Percentiles rank a stretch among this genome's conserved stretches.
These are phyloP conservation scores for Powellomyces hirtus DNA, from an alignment of 192 early-diverging fungal species.

Conservation along the genomic window DNA sequence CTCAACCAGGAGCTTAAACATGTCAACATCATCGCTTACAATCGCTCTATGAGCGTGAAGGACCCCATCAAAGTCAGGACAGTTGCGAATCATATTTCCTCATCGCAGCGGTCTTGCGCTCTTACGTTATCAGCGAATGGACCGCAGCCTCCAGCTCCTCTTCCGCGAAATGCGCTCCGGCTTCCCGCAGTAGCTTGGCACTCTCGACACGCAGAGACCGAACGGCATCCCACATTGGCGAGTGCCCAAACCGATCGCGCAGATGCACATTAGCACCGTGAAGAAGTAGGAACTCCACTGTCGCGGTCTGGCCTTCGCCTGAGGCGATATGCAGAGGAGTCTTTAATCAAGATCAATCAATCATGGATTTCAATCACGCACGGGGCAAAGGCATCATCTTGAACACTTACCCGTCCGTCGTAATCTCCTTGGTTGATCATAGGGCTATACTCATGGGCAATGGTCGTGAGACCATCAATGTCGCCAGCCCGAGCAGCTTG, in stretches of 20 bases:
- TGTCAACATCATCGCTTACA: conserved; percentile 44
- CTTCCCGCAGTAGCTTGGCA: conserved; percentile 65
- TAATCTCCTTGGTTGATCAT: conserved; percentile 75
- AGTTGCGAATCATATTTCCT: too few species aligned
- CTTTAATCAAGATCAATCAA: conserved; percentile 16
- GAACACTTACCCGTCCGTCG: conserved; percentile 52
- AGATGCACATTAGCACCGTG: conserved; percentile 90
- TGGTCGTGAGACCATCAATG: conserved; percentile 68
- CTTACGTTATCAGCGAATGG: conserved; percentile 49
- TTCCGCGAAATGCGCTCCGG: conserved; percentile 88
- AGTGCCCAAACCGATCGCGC: conserved; percentile 84
- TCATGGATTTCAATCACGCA: neutral
- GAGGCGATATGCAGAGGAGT: conserved; percentile 88
- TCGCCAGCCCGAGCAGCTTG: conserved; percentile 84
- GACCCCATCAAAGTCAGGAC: neutral
- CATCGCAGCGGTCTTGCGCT: too few species aligned
- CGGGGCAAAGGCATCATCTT: neutral
- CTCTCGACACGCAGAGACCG: conserved; percentile 58
- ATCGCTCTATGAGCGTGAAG: conserved; percentile 36
- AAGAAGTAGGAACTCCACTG: conserved; percentile 72
- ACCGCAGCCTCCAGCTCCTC: conserved; percentile 73
- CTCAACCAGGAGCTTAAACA: conserved; percentile 52
- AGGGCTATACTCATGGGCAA: conserved; percentile 54
- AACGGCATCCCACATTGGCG: conserved; percentile 84
- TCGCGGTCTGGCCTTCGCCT: conserved; percentile 66